phyloP scores from a whole-genome alignment of 345 rosid genomes.

The Schrenkiella parvula region DNA sequence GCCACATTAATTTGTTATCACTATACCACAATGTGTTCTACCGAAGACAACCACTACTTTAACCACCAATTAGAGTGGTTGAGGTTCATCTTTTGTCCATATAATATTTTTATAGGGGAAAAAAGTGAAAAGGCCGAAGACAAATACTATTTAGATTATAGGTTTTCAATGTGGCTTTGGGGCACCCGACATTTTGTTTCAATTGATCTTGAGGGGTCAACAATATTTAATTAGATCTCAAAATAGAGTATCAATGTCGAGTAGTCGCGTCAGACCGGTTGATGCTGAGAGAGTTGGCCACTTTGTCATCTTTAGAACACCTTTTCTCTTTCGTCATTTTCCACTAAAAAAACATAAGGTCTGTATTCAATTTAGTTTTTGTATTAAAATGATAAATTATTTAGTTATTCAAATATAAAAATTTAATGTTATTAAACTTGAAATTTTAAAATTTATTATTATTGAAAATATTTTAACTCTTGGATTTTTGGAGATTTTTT shows the following conservation, averaged over 20 bases:
- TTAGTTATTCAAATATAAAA: too few species aligned
- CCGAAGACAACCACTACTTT: conserved; percentile 26
- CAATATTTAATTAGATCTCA: not conserved
- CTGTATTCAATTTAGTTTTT: too few species aligned
- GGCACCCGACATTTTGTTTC: conserved; percentile 18
- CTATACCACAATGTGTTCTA: not conserved
- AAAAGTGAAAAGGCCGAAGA: not conserved
- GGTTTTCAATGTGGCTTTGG: conserved; percentile 18
- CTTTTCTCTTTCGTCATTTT: not conserved
- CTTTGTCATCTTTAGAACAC: not conserved
- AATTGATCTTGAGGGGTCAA: conserved; percentile 15
- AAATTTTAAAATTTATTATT: too few species aligned
- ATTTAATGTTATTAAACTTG: too few species aligned
- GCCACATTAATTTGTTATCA: not conserved
- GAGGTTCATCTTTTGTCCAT: not conserved
- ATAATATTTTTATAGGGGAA: not conserved
- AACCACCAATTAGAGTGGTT: conserved; percentile 17
- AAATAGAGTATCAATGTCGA: conserved; percentile 41
- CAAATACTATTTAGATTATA: conserved; percentile 18
- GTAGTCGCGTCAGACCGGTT: conserved; percentile 51
- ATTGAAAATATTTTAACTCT: too few species aligned
- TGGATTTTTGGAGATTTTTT: too few species aligned
- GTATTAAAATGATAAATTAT: too few species aligned
- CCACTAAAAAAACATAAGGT: too few species aligned
- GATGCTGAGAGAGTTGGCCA: conserved; percentile 33